Evolutionary conservation across 78 protist genomes (phyloP), one percentile per base, ranked within the genome.

Genomic region (Dictyostelium capitatum): DNA sequence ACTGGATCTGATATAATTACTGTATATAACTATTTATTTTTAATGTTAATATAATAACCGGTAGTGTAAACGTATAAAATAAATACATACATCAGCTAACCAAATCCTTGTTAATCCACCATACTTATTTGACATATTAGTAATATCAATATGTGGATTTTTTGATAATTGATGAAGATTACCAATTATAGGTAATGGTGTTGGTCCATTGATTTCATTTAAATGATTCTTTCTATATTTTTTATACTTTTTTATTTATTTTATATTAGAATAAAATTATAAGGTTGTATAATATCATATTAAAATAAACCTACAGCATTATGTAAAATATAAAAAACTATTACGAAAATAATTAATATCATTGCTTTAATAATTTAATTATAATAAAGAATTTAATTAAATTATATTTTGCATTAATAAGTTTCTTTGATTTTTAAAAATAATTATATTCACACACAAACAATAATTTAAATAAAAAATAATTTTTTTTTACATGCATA

Each of bases 31-130:
- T 51, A 51, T 51, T 14, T n/a, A n/a, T 1, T 37, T 37, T 37
- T 37, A 37, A 37, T 37, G 43, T 37, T 37, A 37, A 2, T 37
- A 37, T 51, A 14, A 51, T 51, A 12, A 8, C n/a, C n/a, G n/a
- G n/a, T n/a, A n/a, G n/a, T n/a, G n/a, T 37, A 37, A 37, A 37
- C n/a, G 15, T 12, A 51, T 14, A 4, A 4, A 51, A 4, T 51
- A 4, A 4, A 51, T 85, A 43, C 67, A 41, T 11, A 43, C 12
- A 25, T 83, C 90, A 53, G 67, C 90, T 19, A 83, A 25, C 80
- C 80, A 83, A 43, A 83, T 56, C 72, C 90, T 69, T 5, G 41
- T 53, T 11, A 83, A 25, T 37, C 19, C 10, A 59, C 80, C 82
- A 84, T 73, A 84, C 12, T 37, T 32, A 28, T 73, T 11, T 11